Evolutionary conservation across 495 filamentous ascomycete species (phyloP).

Genomic region (Ascodesmis nigricans): DNA sequence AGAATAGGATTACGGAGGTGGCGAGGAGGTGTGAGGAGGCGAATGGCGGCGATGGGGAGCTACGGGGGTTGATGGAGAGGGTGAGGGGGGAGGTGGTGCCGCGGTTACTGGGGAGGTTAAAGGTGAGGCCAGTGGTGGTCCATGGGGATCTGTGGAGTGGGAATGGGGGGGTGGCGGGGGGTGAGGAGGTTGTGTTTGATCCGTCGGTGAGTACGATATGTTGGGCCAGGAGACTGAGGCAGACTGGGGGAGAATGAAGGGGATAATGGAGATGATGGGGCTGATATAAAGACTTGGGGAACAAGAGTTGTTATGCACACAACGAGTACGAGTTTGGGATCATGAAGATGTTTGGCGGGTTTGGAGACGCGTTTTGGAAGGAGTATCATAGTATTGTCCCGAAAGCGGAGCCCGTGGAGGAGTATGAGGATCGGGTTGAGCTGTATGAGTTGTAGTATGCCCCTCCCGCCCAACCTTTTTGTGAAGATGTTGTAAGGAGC

Average conservation of each 20-base stretch:
- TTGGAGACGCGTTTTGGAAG: conserved; percentile 44
- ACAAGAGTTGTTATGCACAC: conserved; percentile 54
- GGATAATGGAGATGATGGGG: too few relatives aligned
- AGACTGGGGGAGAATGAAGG: too few relatives aligned
- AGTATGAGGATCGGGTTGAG: conserved; percentile 60
- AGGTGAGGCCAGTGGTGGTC: conserved; percentile 49
- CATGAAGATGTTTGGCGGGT: conserved; percentile 92
- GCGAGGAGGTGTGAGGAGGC: conserved; percentile 31
- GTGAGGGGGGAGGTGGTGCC: conserved; percentile 45
- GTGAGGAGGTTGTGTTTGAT: conserved; percentile 69
- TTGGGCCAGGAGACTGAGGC: too few relatives aligned
- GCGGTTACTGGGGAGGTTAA: conserved; percentile 44
- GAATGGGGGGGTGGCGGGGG: conserved; percentile 38
- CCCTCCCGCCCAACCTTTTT: conserved; percentile 2
- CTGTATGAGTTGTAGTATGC: conserved; percentile 64
- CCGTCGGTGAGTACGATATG: conserved; percentile 27
- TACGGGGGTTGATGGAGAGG: conserved; percentile 39
- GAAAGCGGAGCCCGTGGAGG: conserved; percentile 59
- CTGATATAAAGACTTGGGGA: too few relatives aligned
- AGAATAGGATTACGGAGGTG: conserved; percentile 47
- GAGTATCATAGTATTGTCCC: conserved; percentile 54
- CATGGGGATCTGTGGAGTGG: conserved; percentile 88
- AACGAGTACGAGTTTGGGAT: conserved; percentile 79
- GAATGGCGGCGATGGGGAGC: conserved; percentile 40
- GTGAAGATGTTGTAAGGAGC: not conserved